A percentile compares a stretch with the other conserved stretches of the same genome.
Evolutionary conservation across 2,329 filamentous ascomycete species (phyloP).

Genomic region (Exophiala sideris): DNA sequence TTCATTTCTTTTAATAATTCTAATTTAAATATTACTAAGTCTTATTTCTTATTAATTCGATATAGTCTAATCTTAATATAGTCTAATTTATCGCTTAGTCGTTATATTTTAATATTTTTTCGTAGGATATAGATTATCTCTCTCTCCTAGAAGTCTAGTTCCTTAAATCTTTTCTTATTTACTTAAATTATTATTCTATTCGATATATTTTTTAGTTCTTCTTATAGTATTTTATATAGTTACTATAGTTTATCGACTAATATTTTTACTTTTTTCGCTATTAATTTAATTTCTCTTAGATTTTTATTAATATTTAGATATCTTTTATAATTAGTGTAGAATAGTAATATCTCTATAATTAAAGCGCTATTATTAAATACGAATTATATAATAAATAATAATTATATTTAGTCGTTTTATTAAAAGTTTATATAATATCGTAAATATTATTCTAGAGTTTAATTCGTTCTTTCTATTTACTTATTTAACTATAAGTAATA

Average conservation of each 20-base stretch:
- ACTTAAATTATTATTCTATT: constrained; percentile 4
- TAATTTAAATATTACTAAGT: constrained; percentile 11
- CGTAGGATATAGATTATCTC: constrained; percentile 8
- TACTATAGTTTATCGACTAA: not conserved
- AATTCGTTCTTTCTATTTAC: constrained; percentile 21
- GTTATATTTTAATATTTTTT: constrained; percentile 19
- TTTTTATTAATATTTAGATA: constrained; percentile 5
- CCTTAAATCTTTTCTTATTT: constrained; percentile 13
- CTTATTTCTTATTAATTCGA: constrained; percentile 11
- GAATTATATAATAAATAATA: constrained; percentile 7
- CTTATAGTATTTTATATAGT: constrained; percentile 8
- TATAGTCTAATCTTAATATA: constrained; percentile 12
- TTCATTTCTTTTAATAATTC: constrained; percentile 10
- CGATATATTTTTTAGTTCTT: constrained; percentile 7
- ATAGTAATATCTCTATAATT: constrained; percentile 6
- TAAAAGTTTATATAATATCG: constrained; percentile 17
- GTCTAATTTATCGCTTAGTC: constrained; percentile 14
- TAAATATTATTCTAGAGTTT: constrained; percentile 21
- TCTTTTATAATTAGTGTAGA: constrained; percentile 15
- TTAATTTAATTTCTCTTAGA: not conserved
- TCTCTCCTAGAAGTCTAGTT: constrained; percentile 3
- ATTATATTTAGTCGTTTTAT: constrained; percentile 16
- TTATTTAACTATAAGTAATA: constrained; percentile 15
- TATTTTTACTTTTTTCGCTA: not conserved
- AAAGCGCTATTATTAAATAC: constrained; percentile 3